Evolutionary conservation across 495 filamentous ascomycete species (phyloP), one percentile per base, ranked within the genome.

Genomic region (Daldinia childiae): DNA sequence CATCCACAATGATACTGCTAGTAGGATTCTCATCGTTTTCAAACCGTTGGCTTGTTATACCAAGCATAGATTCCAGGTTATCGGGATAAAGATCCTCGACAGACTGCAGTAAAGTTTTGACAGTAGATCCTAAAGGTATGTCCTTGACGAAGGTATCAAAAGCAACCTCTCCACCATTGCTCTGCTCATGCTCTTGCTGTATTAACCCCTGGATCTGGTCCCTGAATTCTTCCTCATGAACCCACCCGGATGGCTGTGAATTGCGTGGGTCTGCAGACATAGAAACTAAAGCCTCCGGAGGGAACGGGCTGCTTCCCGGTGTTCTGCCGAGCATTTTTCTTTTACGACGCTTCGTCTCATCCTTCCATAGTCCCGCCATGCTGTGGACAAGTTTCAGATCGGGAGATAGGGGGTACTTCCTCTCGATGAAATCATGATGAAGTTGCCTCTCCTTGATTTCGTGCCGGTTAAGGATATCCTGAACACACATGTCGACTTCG

Each of bases 301-400:
- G 87, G 75, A 96, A 96, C 0, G 92, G 91, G 70, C 87, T 93
- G 69, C 87, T 91, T 41, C 83, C 87, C 6, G 89, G 86, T 62
- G 88, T 83, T 3, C 76, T 71, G 26, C 90, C 80, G 14, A 88
- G 87, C 84, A 93, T 88, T 41, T 82, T 84, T 66, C 84, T 85
- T 74, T 92, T 93, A 36, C 94, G 88, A 54, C 95, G 87, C 45
- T 86, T 87, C 1, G 90, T 93, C 78, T 99, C 95, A 75, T 97
- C 94, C 78, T 89, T 89, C 95, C 95, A 99, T 17, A 99, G 78
- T 4, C 92, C 93, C 62, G 92, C 94, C 90, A 99, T 93, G 69
- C 96, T 98, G 75, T 91, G 93, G 43, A 98, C 94, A 19, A 86
- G 77, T 74, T 94, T 95, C 75, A 94, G 83, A 68, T 93, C 90